These are phyloP conservation scores for Nowakowskiella sp. DNA, from an alignment of 192 early-diverging fungal species.

Conservation along the genomic window DNA sequence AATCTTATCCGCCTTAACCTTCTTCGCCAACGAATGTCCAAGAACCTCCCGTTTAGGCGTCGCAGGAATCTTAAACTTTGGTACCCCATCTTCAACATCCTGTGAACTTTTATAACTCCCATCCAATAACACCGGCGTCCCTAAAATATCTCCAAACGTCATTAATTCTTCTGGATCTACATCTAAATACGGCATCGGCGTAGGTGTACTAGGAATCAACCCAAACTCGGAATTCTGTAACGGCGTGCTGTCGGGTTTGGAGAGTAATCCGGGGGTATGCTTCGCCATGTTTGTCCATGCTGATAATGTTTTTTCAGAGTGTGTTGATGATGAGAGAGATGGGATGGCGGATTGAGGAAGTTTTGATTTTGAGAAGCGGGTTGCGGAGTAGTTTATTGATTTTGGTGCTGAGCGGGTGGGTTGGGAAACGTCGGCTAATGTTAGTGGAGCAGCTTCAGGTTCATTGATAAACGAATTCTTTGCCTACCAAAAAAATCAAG, in stretches of 20 bases:
- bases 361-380: conserved; percentile 41
- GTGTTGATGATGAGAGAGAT: conserved; percentile 5
- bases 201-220: conserved; percentile 64
- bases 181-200: conserved; percentile 47
- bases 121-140: conserved; percentile 65
- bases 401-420: conserved; percentile 48
- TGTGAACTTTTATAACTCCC: too few relatives aligned
- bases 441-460: conserved; percentile 44
- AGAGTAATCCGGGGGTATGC: conserved; percentile 46
- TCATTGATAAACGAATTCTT: conserved; percentile 69
- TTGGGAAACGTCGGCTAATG: conserved; percentile 28
- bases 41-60: conserved; percentile 58
- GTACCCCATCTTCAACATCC: conserved; percentile 19
- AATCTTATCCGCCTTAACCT: conserved; percentile 37
- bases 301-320: conserved; percentile 25
- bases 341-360: conserved; percentile 15
- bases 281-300: conserved; percentile 37
- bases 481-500: conserved; percentile 26
- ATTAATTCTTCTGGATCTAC: conserved; percentile 62
- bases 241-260: conserved; percentile 5
- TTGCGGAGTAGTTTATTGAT: conserved; percentile 54
- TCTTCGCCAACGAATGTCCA: conserved; percentile 51
- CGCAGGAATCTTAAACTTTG: conserved; percentile 49
- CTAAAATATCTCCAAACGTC: conserved; percentile 83
- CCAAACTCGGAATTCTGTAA: conserved; percentile 38